Evolutionary conservation across 768 basidiomycete genomes (phyloP).

Genomic region (Lactifluus pinguis): DNA sequence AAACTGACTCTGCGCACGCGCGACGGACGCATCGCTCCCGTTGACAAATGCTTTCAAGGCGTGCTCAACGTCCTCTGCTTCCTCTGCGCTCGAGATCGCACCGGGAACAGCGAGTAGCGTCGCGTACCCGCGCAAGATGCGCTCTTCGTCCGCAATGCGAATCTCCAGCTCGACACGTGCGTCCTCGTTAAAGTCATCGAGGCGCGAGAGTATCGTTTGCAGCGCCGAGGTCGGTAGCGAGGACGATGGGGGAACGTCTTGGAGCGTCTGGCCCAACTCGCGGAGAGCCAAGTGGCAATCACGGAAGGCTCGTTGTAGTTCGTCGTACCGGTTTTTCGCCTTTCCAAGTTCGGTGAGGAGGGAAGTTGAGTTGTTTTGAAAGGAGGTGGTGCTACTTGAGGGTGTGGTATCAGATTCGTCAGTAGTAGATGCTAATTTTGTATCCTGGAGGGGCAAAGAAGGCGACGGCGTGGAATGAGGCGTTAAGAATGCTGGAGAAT

Average conservation of each 20-base stretch:
- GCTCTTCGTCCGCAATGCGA: constrained; percentile 58
- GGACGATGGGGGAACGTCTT: constrained; percentile 18
- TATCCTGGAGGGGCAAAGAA: not conserved
- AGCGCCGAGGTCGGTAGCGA: constrained; percentile 26
- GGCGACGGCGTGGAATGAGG: constrained; percentile 2
- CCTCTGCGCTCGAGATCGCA: constrained; percentile 28
- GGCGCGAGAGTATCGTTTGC: constrained; percentile 44
- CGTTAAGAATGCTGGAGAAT: constrained; percentile 7
- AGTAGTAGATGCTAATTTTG: not conserved
- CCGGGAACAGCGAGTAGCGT: constrained; percentile 55
- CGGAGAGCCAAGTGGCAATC: constrained; percentile 64
- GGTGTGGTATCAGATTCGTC: constrained; percentile 1
- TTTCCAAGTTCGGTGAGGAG: constrained; percentile 39
- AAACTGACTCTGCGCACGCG: constrained; percentile 41
- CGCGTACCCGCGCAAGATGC: constrained; percentile 57
- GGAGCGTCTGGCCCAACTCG: constrained; percentile 37
- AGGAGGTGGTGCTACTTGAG: not conserved
- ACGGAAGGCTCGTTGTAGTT: constrained; percentile 52
- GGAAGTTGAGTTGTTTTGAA: constrained; percentile 13
- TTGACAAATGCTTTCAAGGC: constrained; percentile 50
- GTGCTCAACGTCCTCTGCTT: constrained; percentile 33
- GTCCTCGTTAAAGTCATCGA: constrained; percentile 71
- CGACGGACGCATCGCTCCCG: constrained; percentile 41
- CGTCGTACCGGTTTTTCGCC: constrained; percentile 48
- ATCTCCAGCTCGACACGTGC: constrained; percentile 80